Evolutionary conservation across 805 yeast species (phyloP), one percentile per base, ranked within the genome.

Genomic region (Zygotorulaspora florentina): DNA sequence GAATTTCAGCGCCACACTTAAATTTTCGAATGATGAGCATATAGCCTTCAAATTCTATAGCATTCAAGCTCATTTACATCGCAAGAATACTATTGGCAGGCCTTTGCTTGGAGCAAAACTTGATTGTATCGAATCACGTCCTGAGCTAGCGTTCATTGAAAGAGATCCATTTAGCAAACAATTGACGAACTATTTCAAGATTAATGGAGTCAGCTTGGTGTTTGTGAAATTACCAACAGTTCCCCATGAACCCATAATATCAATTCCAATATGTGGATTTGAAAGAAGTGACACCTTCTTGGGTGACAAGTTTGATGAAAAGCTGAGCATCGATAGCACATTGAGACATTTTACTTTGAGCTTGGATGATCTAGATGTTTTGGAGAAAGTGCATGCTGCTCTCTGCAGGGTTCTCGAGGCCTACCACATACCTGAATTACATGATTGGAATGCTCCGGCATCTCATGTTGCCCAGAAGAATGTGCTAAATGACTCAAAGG

Each of bases 261-360:
- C 55, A 2, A 42, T 55, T 7, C 66, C 66, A 3, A 56, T 64
- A 9, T 54, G 55, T 35, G 59, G 56, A 1, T 60, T 62, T 43
- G 65, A 57, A 43, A 59, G 65, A 49, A 44, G 54, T 28, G 68
- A 62, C 31, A 51, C 55, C 9, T 58, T 58, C 29, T 39, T 61
- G 2, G 54, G 53, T 40, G 54, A 56, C 27, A 35, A 49, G 6
- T 44, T 47, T 2, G 49, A 42, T 10, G 45, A 43, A 3, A 47
- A 46, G 17, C 26, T 59, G 12, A 42, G 39, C 18, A 25, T 57
- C n/a, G 54, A 55, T 11, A 48, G 55, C n/a, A 61, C 68, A 3
- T 36, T 61, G 27, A 52, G 68, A 50, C 58, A 60, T 42, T 53
- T 58, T 2, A 51, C 53, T 29, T 29, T 56, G 16, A 53, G 57